Base-by-base conservation (phyloP, 192 early-diverging fungal genomes). In the Coemansia sp. region DNA sequence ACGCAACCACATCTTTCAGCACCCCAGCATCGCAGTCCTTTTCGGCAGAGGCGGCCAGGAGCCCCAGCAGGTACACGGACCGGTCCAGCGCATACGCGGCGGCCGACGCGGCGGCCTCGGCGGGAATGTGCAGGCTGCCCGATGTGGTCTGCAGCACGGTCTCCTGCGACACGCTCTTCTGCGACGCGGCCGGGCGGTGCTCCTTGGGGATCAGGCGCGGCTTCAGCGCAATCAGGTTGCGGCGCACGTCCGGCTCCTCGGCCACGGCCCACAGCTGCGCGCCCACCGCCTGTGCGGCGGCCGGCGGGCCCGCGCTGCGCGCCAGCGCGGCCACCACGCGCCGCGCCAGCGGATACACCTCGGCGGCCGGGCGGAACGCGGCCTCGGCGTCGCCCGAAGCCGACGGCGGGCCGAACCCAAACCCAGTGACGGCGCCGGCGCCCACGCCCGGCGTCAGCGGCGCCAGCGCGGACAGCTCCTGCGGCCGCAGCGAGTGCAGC, bases 161-260 rank as follows among this genome's bases (percentile, higher is more conserved):
- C 4, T 72, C 65, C 29, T 65, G 59, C 32, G 58, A 58, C 3
- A 50, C 33, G 14, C 46, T 48, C 0, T 42, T 53, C 0, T 44
- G 51, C 2, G 53, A 44, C 19, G 61, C 61, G 19, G 56, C 49
- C 14, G 69, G 65, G 1, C 75, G 69, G 43, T 72, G 69, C 19
- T 67, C 65, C 58, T 78, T 78, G 31, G 61, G 65, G 12, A 71
- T 72, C 35, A 72, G 52, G 22, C 65, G 69, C 18, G 75, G 75
- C 52, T 68, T 71, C 21, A 68, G 62, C 18, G 75, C 69, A 35
- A 78, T 78, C 29, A 67, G 44, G 31, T 62, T 64, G 18, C 69
- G 65, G 9, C 69, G 53, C 28, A 72, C 53, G 33, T 78, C 75
- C 0, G 75, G 75, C 54, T 78, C 65, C 24, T 71, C 69, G 50